phyloP scores from a whole-genome alignment of 176 grass and related monocot species.

The Oryza glumipatula region DNA sequence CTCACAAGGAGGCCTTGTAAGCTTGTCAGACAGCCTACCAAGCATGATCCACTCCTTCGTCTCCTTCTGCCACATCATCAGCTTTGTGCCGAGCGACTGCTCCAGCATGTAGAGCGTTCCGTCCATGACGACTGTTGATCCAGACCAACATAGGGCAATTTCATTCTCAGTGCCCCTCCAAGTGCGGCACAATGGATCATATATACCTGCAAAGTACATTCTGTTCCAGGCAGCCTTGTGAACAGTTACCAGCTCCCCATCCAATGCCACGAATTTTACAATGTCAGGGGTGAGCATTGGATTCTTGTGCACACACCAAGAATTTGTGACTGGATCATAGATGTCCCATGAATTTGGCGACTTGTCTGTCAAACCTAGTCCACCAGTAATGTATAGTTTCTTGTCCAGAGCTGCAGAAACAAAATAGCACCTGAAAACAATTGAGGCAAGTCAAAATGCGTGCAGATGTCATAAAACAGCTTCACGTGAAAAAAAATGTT shows the following conservation, averaged over 20 bases:
- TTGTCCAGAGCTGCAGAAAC: constrained; percentile 52
- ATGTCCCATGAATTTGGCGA: constrained; percentile 83
- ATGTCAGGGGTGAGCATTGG: constrained; percentile 65
- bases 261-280: constrained; percentile 59
- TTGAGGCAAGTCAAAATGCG: not conserved
- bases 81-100: constrained; percentile 46
- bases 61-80: constrained; percentile 65
- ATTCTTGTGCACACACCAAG: constrained; percentile 63
- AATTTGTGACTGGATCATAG: constrained; percentile 56
- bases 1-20: constrained; percentile 41
- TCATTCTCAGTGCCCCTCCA: constrained; percentile 64
- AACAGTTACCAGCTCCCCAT: constrained; percentile 63
- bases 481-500: not conserved
- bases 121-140: constrained; percentile 59
- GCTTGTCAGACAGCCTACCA: constrained; percentile 59
- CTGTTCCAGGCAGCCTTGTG: constrained; percentile 61
- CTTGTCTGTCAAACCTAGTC: constrained; percentile 51
- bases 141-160: constrained; percentile 54
- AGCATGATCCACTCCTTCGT: constrained; percentile 52
- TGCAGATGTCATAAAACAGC: not conserved
- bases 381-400: constrained; percentile 65
- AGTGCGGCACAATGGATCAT: constrained; percentile 46
- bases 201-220: constrained; percentile 64
- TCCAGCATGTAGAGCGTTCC: constrained; percentile 71
- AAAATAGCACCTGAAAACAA: constrained; percentile 64